A percentile compares a stretch with the other conserved stretches of the same genome.
These are phyloP conservation scores for Apophysomyces elegans DNA, from an alignment of 371 early-diverging fungal genomes.

Conservation along the genomic window DNA sequence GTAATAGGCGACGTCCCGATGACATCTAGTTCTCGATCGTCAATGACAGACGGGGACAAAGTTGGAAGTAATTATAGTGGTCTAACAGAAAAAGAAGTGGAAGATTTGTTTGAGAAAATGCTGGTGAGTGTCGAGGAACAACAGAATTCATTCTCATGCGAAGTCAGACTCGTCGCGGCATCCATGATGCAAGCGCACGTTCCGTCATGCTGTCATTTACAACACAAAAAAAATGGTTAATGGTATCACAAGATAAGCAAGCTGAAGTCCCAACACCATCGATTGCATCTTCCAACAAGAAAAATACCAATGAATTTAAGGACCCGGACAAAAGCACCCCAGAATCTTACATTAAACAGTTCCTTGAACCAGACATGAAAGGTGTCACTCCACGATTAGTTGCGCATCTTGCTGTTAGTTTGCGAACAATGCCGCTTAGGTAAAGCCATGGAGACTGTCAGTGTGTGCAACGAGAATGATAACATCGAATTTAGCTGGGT, in stretches of 20 bases:
- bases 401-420: constrained; percentile 66
- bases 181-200: constrained; percentile 43
- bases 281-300: constrained; percentile 19
- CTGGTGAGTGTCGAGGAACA: constrained; percentile 31
- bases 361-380: constrained; percentile 60
- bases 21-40: constrained; percentile 21
- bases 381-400: constrained; percentile 62
- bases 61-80: constrained; percentile 19
- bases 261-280: constrained; percentile 33
- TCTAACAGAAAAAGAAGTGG: constrained; percentile 36
- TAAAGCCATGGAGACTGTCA: constrained; percentile 35
- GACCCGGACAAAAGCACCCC: constrained; percentile 63
- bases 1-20: constrained; percentile 21
- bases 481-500: constrained; percentile 51
- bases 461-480: neutral
- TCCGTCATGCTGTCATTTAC: constrained; percentile 45
- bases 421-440: constrained; percentile 78
- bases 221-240: constrained; percentile 52
- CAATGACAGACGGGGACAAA: constrained; percentile 12
- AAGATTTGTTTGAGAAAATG: constrained; percentile 54
- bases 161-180: constrained; percentile 48
- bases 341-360: constrained; percentile 68
- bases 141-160: neutral
- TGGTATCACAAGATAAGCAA: constrained; percentile 58
- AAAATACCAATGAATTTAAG: constrained; percentile 18